Evolutionary conservation across 192 early-diverging fungal species (phyloP), one percentile per base, ranked within the genome.

Genomic region (Backusella tarrabulga): DNA sequence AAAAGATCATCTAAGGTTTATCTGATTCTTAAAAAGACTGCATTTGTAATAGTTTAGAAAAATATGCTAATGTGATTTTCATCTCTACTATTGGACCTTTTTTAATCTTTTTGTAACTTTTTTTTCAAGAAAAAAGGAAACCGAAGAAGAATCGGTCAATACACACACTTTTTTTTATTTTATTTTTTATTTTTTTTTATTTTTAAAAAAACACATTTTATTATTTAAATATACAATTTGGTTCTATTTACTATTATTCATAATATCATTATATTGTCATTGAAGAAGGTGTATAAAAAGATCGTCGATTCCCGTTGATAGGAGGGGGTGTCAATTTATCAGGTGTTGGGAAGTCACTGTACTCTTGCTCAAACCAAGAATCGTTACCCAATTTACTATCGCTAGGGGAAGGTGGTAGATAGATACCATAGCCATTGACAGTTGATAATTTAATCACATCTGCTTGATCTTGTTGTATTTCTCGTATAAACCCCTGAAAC

Each of bases 361-460:
- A 38, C 9, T 70, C 34, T n/a, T 41, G 67, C 34, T 38, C 68
- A 38, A 70, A 41, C 35, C 38, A 70, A 38, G 21, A 17, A 12
- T 35, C 38, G 23, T 35, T 35, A 26, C 32, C 32, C 32, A 32
- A 32, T 32, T 70, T 38, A 40, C 35, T 68, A 36, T 76, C 70
- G 26, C 41, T 38, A 0, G 76, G 80, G 14, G 80, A 82, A n/a
- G 80, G 80, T 8, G 77, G 80, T 68, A 82, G 40, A 34, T 82
- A 82, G n/a, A 82, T 67, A 63, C 80, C 80, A 44, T 74, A 82
- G 32, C 67, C 77, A 41, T 81, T 81, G 52, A 82, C 76, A n/a
- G 80, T 82, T 4, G 72, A 78, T 34, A 82, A 29, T 46, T 82
- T 74, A 42, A 75, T 78, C 29, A 78, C 56, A 46, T 82, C 73